Conservation (phyloP, 768 basidiomycete genomes). For the Boletellus ananiceps region DNA sequence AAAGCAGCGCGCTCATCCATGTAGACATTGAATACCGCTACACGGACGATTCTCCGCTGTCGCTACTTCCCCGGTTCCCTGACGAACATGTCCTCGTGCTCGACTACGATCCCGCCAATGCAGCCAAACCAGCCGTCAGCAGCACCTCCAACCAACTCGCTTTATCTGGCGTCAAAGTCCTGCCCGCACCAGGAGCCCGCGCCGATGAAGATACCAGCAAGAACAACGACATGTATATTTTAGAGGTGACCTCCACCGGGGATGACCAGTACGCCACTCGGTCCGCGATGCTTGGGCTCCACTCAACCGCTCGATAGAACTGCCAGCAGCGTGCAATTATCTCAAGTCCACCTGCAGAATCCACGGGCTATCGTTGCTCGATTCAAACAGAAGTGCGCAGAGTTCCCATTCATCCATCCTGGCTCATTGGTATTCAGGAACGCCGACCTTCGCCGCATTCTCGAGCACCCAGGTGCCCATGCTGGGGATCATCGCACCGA, state of each 20-base stretch:
- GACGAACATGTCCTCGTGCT: constrained; percentile 74
- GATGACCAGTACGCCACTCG: constrained; percentile 41
- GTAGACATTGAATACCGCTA: constrained; percentile 79
- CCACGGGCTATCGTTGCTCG: constrained; percentile 51
- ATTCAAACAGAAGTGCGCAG: constrained; percentile 61
- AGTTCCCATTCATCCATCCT: background rate
- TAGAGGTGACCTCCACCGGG: constrained; percentile 53
- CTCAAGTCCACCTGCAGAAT: constrained; percentile 31
- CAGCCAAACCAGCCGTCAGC: constrained; percentile 43
- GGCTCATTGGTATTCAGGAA: constrained; percentile 38
- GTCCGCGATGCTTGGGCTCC: background rate
- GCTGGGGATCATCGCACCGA: constrained; percentile 2
- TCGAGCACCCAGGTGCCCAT: constrained; percentile 43
- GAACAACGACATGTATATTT: constrained; percentile 71
- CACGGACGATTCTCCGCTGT: constrained; percentile 68
- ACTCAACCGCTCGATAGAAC: constrained; percentile 6
- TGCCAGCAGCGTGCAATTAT: constrained; percentile 23
- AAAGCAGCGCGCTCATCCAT: constrained; percentile 44
- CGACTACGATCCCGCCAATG: constrained; percentile 51
- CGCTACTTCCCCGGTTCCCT: constrained; percentile 53
- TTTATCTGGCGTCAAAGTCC: constrained; percentile 56
- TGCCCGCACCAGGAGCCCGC: constrained; percentile 70
- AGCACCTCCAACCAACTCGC: constrained; percentile 46
- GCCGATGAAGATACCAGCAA: constrained; percentile 43
- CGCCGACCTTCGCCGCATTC: constrained; percentile 48